Base-by-base conservation (phyloP, 331 rosid species). In the Telfairia occidentalis region DNA sequence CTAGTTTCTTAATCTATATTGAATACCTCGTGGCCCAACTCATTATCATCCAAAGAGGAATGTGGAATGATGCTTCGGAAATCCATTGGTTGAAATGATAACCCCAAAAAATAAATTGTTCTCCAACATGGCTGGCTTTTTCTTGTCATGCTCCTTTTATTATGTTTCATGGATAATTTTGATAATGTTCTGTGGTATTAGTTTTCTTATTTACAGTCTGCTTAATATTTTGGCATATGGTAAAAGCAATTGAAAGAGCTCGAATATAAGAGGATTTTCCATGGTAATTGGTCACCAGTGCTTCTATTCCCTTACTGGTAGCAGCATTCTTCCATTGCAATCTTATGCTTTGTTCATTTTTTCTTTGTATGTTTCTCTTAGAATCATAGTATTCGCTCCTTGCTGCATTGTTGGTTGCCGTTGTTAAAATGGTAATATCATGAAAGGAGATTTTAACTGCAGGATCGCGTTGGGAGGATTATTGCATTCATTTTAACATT, bases 381-480 rank as follows among this genome's bases (percentile, higher is more conserved):
- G 38, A 30, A 29, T 30, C 43, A 60, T 60, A 15, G 42, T 60
- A 1, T 60, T 29, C 30, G 43, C 35, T 60, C 12, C 42, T 59
- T 13, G 4, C 12, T 30, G 43, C n/a, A 0, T 30, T 60, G 40
- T 24, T 50, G 26, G 23, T 50, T 18, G 1, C 2, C 10, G 23
- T 60, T 29, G 69, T 16, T 7, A 16, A 30, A 4, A 5, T 0
- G 21, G 42, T 70, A 29, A 70, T 43, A 23, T 74, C 21, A 11
- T 35, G 69, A 24, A 72, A 72, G 70, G 30, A 40, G 40, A 19
- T 67, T 75, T 59, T 67, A 67, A 79, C 83, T 84, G 78, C 86
- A 88, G 96, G 93, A 88, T 38, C 80, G 87, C 64, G 63, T 86
- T 19, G 43, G 38, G 71, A 90, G 82, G 85, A 78, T 82, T 78